Evolutionary conservation across 2,329 filamentous ascomycete genomes (phyloP), one percentile per base, ranked within the genome.

Genomic region (Chrysosporium keratinophilum): DNA sequence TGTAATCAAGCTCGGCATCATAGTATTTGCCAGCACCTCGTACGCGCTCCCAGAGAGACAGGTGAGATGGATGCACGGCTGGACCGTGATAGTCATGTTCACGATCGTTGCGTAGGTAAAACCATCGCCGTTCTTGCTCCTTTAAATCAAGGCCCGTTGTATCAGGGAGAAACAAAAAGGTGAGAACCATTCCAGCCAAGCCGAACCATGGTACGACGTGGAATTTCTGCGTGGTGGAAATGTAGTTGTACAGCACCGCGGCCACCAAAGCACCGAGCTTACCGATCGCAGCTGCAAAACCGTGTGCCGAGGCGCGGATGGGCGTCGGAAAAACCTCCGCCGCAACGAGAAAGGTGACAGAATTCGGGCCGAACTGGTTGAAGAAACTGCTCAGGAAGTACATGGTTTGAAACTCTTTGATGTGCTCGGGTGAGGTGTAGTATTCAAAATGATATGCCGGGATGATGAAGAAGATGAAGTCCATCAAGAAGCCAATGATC

Each of bases 371-470:
- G 65, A 97, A 97, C 69, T 97, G 91, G 79, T 96, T 96, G 83
- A 97, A 97, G 78, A 97, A 97, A 20, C 88, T 95, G 6, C 88
- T 95, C 62, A 97, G 71, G 75, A 95, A 96, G 79, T 96, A 96
- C 88, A 97, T 95, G 67, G 90, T 83, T 76, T 96, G 90, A 83
- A 97, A 97, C n/a, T 78, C 76, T 65, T 88, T 83, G 68, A 96
- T 85, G 63, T 88, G 81, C 5, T 76, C 75, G 0, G 78, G 74
- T 48, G 76, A 76, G 17, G 80, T 88, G 76, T 89, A 96, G 80
- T 93, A 89, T 0, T 87, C 69, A 75, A 84, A 95, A 66, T 88
- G 77, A 79, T 95, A 95, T 44, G 85, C 90, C 1, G 91, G 91
- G 41, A 96, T 80, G 67, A 95, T 78, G 72, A 97, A 97, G 71